These are phyloP conservation scores for Acanthamoeba royreba DNA, from an alignment of 208 protist species.

Conservation along the genomic window DNA sequence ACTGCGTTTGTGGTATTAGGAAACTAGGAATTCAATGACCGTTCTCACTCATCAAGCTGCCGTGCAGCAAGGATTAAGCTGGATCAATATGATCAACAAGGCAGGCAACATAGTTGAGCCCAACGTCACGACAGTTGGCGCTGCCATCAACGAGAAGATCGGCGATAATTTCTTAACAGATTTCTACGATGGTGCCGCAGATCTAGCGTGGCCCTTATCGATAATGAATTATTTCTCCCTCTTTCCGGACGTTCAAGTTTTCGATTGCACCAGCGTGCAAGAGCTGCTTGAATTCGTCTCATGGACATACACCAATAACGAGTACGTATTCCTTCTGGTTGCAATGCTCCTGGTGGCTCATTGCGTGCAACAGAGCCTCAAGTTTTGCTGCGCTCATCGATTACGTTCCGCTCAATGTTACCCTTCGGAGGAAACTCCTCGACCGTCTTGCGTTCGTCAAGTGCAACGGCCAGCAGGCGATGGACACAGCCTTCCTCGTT, in stretches of 20 bases:
- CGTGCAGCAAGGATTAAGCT: not conserved
- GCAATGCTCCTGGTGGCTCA: not conserved
- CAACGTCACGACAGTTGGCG: not conserved
- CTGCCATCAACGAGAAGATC: not conserved
- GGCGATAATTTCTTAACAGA: too few species aligned
- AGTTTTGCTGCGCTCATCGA: not conserved
- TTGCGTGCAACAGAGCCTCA: not conserved
- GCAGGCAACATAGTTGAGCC: not conserved
- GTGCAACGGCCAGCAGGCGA: not conserved
- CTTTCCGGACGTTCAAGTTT: not conserved
- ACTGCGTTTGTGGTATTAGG: not conserved
- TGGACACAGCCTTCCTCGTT: not conserved
- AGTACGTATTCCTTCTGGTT: not conserved
- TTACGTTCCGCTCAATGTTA: not conserved
- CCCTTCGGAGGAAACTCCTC: not conserved
- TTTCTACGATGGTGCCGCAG: not conserved
- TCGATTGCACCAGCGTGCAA: not conserved
- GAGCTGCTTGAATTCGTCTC: not conserved
- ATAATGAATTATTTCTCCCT: not conserved
- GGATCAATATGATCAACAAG: not conserved
- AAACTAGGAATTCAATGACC: not conserved
- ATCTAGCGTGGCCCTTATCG: not conserved
- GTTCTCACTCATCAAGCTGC: not conserved
- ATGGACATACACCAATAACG: not conserved
- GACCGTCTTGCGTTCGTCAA: not conserved